Percentiles rank a stretch among this genome's conserved stretches.
Evolutionary conservation across 73 alveolate genomes (phyloP).

Genomic region (Paramecium tetraurelia): DNA sequence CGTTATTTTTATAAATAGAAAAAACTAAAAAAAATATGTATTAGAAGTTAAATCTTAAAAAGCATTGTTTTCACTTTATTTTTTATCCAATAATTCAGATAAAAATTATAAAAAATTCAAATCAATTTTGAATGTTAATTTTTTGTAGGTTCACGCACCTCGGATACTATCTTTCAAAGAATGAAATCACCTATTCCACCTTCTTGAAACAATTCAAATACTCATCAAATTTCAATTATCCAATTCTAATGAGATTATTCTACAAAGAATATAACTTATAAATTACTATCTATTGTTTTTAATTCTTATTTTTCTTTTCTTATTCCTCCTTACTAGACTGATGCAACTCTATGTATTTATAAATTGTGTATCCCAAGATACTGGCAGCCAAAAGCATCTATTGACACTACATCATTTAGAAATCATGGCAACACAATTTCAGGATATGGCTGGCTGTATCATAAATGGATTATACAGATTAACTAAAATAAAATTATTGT

Average conservation of each 20-base stretch:
- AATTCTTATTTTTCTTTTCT: not conserved
- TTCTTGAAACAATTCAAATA: not conserved
- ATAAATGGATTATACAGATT: not conserved
- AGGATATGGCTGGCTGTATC: not conserved
- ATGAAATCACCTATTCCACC: not conserved
- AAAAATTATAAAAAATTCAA: not conserved
- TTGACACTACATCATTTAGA: not conserved
- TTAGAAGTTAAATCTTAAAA: too few relatives aligned
- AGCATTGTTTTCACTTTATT: not conserved
- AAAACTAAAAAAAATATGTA: too few relatives aligned
- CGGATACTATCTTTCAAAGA: not conserved
- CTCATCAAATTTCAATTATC: not conserved
- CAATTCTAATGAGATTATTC: not conserved
- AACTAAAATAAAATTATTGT: not conserved
- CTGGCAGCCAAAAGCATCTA: not conserved
- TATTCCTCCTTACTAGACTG: not conserved
- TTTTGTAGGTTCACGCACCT: not conserved
- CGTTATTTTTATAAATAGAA: not conserved
- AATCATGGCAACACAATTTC: conserved; percentile 42
- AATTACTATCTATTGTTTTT: not conserved
- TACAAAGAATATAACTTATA: not conserved
- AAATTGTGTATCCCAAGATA: not conserved
- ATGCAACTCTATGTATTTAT: not conserved
- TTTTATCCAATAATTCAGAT: conserved; percentile 8
- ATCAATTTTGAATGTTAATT: too few relatives aligned